Conservation (phyloP, 1,284 basidiomycete genomes). For the Austropuccinia psidii region DNA sequence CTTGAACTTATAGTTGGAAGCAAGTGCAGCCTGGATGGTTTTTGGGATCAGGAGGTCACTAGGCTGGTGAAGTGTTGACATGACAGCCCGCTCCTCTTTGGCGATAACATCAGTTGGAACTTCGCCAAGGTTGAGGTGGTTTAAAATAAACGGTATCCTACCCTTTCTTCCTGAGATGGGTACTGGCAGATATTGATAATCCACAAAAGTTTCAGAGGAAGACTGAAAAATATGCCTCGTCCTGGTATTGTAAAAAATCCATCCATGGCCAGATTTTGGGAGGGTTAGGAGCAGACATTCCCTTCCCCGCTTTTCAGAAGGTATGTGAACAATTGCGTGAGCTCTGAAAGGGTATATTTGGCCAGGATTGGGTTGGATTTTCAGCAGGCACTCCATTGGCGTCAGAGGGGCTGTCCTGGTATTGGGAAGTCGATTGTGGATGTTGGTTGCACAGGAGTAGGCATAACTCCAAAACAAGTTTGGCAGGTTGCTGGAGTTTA, state of each 20-base stretch:
- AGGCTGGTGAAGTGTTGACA: background rate
- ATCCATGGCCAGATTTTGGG: background rate
- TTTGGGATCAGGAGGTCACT: background rate
- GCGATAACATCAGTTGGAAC: background rate
- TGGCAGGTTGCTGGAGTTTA: background rate
- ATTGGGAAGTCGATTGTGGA: conserved; percentile 8
- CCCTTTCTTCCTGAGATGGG: background rate
- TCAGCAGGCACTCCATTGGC: background rate
- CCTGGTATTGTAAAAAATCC: background rate
- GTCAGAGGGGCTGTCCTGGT: background rate
- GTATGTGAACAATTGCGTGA: background rate
- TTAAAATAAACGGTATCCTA: background rate
- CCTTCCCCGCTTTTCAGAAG: background rate
- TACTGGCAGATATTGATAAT: background rate
- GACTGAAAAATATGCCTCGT: background rate
- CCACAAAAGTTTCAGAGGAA: background rate
- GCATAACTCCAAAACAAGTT: background rate
- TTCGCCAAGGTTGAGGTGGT: background rate
- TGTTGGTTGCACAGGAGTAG: background rate
- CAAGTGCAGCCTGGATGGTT: background rate
- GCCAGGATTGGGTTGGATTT: too few species aligned
- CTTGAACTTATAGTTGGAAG: background rate
- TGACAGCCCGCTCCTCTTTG: background rate
- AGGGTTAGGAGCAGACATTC: background rate
- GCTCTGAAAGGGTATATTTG: background rate